These are phyloP conservation scores for Aspergillus cristatus DNA, from an alignment of 495 filamentous ascomycete species.

Conservation along the genomic window DNA sequence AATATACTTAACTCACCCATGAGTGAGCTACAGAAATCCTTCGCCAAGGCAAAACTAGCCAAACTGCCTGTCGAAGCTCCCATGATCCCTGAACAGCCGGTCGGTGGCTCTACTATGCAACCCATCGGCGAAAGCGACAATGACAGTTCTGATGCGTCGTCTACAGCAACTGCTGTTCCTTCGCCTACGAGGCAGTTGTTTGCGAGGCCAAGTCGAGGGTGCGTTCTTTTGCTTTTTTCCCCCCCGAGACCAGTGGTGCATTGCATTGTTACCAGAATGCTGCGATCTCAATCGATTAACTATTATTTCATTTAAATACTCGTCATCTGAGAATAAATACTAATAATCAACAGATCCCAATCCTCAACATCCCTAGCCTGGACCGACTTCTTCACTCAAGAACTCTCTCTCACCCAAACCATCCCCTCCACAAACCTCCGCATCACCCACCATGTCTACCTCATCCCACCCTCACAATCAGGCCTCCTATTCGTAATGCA, in stretches of 20 bases:
- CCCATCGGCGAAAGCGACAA: conserved; percentile 36
- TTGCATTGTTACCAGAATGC: too few species aligned
- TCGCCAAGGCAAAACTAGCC: conserved; percentile 69
- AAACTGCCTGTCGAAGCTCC: conserved; percentile 49
- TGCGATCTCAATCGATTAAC: conserved; percentile 1
- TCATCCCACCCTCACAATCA: conserved; percentile 48
- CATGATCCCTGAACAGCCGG: conserved; percentile 30
- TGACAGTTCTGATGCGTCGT: conserved; percentile 73
- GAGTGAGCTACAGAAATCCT: conserved; percentile 80
- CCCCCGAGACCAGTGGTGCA: neutral
- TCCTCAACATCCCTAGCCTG: conserved; percentile 51
- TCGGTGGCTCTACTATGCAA: conserved; percentile 21
- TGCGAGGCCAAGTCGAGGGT: conserved; percentile 54
- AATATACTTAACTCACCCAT: conserved; percentile 42
- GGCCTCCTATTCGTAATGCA: conserved; percentile 83
- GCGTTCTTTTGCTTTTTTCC: conserved; percentile 14
- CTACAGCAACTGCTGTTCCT: conserved; percentile 80
- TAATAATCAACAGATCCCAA: conserved; percentile 6
- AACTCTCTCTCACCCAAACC: conserved; percentile 56
- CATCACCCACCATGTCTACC: conserved; percentile 77
- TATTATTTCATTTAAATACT: neutral
- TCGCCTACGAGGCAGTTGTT: conserved; percentile 65
- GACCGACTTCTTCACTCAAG: conserved; percentile 82
- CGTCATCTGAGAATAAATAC: neutral
- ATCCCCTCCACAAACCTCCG: conserved; percentile 20